Evolutionary conservation across 129 eudicot species (phyloP).

Genomic region (Centaurea solstitialis): DNA sequence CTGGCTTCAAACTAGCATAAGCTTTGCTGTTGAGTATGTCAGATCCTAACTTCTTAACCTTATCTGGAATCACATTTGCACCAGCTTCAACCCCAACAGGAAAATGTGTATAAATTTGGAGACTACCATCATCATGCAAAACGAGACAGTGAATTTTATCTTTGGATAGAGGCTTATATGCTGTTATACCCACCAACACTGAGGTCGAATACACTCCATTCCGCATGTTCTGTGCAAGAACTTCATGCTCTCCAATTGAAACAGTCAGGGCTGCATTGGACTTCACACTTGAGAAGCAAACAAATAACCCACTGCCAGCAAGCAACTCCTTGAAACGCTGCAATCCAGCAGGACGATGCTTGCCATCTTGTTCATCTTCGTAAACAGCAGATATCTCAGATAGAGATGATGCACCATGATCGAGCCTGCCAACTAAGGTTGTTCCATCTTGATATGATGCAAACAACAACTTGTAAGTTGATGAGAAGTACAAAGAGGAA

Average conservation of each 20-base stretch:
- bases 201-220: conserved; percentile 85
- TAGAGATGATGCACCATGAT: conserved; percentile 60
- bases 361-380: conserved; percentile 85
- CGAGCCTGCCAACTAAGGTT: conserved; percentile 72
- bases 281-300: conserved; percentile 88
- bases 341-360: conserved; percentile 75
- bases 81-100: conserved; percentile 76
- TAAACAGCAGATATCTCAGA: conserved; percentile 66
- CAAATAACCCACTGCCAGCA: conserved; percentile 79
- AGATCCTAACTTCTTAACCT: conserved; percentile 83
- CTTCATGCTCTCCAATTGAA: conserved; percentile 74
- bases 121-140: conserved; percentile 99
- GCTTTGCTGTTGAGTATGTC: conserved; percentile 88
- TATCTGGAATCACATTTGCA: conserved; percentile 63
- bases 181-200: conserved; percentile 89
- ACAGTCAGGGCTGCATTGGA: conserved; percentile 76
- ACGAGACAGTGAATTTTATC: conserved; percentile 91
- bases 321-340: conserved; percentile 92
- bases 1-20: conserved; percentile 89
- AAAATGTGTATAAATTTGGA: conserved; percentile 88
- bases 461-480: conserved; percentile 77
- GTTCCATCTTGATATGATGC: conserved; percentile 93
- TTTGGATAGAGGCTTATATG: conserved; percentile 88
- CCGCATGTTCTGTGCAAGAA: conserved; percentile 82
- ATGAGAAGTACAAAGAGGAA: conserved; percentile 77